phyloP scores from a whole-genome alignment of 148 eudicot genomes.

The Spergularia marina region DNA sequence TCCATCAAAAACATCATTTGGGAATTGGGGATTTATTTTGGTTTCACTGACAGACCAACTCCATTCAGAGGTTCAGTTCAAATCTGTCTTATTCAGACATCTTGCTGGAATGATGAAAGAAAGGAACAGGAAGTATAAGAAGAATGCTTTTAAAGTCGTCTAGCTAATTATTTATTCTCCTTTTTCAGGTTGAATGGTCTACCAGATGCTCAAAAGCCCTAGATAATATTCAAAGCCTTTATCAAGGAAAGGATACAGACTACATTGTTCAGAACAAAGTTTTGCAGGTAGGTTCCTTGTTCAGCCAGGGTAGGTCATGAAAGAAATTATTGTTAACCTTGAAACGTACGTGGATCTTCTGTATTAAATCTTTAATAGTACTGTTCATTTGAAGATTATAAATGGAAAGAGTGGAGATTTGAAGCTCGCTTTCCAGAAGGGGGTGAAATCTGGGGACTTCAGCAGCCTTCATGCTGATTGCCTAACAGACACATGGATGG shows the following conservation, averaged over 20 bases:
- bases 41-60: not conserved
- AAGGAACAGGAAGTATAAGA: not conserved
- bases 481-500: constrained; percentile 95
- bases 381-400: constrained; percentile 43
- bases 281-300: constrained; percentile 51
- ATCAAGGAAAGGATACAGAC: constrained; percentile 72
- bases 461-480: constrained; percentile 76
- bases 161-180: not conserved
- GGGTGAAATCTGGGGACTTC: constrained; percentile 66
- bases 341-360: not conserved
- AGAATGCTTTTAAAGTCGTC: not conserved
- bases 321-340: constrained; percentile 6
- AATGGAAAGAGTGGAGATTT: constrained; percentile 68
- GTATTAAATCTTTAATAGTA: constrained; percentile 9
- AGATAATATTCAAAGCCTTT: constrained; percentile 57
- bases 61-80: not conserved
- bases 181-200: constrained; percentile 79
- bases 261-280: constrained; percentile 71
- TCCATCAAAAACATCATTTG: too few species aligned
- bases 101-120: not conserved
- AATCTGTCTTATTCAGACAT: not conserved
- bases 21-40: too few species aligned
- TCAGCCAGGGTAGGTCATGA: constrained; percentile 8
- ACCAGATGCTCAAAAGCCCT: constrained; percentile 65
- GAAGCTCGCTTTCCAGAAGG: constrained; percentile 57